These are phyloP conservation scores for Musa beccarii DNA, from an alignment of 176 grass and related monocot genomes.

Conservation along the genomic window DNA sequence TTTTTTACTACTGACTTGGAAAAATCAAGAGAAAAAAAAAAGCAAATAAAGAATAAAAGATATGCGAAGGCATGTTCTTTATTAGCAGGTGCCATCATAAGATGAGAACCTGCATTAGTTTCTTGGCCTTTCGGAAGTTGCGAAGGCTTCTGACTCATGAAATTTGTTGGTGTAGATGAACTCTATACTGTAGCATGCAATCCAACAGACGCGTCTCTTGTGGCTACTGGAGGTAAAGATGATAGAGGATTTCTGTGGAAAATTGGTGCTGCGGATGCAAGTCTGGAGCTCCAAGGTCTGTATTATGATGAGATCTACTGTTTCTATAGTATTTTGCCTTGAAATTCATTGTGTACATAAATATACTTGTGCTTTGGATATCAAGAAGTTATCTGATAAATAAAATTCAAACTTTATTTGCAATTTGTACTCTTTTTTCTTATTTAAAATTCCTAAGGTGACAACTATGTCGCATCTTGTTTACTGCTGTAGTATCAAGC, in stretches of 20 bases:
- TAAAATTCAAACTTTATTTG: neutral
- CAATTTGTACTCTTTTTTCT: neutral
- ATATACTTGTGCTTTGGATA: neutral
- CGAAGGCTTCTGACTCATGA: neutral
- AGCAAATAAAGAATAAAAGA: neutral
- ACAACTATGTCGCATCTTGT: neutral
- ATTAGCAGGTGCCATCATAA: neutral
- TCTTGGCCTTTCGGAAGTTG: neutral
- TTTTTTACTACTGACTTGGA: neutral
- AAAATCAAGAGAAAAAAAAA: neutral
- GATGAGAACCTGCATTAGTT: neutral
- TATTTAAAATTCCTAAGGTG: no score
- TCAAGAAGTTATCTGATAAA: neutral
- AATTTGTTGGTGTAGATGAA: slow-evolving; percentile 51
- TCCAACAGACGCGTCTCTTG: slow-evolving; percentile 62
- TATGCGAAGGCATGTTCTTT: neutral
- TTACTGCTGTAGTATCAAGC: neutral
- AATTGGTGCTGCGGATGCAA: slow-evolving; percentile 50
- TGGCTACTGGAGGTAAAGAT: slow-evolving; percentile 75
- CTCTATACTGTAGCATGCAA: slow-evolving; percentile 63
- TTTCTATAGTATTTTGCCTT: neutral
- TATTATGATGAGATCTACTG: neutral
- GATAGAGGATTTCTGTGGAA: slow-evolving; percentile 90
- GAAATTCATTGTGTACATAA: neutral
- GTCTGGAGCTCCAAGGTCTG: slow-evolving; percentile 56